phyloP scores from a whole-genome alignment of 1,139 yeast genomes.

The Debaryomyces psychrophilus region DNA sequence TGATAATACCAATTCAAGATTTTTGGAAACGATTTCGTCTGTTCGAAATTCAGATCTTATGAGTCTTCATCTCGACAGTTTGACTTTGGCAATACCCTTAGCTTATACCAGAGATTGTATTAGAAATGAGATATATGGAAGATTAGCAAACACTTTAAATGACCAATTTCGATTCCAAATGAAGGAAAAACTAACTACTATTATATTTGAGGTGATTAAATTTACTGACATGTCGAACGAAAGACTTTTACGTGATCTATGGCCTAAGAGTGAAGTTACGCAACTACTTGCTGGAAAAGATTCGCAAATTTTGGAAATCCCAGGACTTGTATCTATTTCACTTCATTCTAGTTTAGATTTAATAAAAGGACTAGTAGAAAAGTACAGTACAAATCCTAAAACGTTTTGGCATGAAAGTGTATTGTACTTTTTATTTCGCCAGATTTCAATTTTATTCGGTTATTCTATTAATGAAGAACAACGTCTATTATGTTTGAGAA shows the following conservation, averaged over 20 bases:
- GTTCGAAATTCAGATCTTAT: constrained; percentile 16
- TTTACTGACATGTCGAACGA: constrained; percentile 46
- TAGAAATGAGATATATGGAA: constrained; percentile 38
- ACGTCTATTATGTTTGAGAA: constrained; percentile 33
- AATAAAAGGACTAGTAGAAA: constrained; percentile 21
- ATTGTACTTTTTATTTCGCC: constrained; percentile 42
- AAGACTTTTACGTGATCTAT: constrained; percentile 17
- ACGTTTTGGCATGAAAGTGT: constrained; percentile 42
- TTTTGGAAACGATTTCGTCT: constrained; percentile 24
- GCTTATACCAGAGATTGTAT: constrained; percentile 49
- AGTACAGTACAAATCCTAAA: constrained; percentile 16
- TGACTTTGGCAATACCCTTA: constrained; percentile 45
- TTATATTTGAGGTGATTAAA: constrained; percentile 32
- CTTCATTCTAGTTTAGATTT: constrained; percentile 31
- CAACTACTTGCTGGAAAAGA: constrained; percentile 8
- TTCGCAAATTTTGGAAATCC: constrained; percentile 17
- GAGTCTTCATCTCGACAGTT: constrained; percentile 33
- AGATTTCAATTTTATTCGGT: constrained; percentile 31
- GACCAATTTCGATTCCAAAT: constrained; percentile 20
- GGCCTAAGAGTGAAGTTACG: constrained; percentile 15
- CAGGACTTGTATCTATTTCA: constrained; percentile 26
- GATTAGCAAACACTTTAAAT: constrained; percentile 17
- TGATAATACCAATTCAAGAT: constrained; percentile 5
- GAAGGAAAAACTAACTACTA: constrained; percentile 22
- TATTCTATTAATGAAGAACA: constrained; percentile 26